phyloP scores from a whole-genome alignment of 352 stramenopile species.

The Globisporangium nunn region DNA sequence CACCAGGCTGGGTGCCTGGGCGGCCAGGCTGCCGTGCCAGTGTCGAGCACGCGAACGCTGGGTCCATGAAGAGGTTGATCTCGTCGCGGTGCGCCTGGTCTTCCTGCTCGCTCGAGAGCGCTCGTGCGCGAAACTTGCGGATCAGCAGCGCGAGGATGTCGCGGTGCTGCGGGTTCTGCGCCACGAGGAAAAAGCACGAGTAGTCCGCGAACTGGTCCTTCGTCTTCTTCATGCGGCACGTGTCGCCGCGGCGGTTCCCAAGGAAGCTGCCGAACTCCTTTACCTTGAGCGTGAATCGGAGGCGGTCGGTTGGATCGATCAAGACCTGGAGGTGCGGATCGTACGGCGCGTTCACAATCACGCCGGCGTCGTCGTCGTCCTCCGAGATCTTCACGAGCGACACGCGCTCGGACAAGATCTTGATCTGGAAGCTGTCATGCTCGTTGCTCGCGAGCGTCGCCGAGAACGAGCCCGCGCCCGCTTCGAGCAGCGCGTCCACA shows the following conservation, averaged over 20 bases:
- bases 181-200: slow-evolving; percentile 72
- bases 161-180: slow-evolving; percentile 71
- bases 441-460: slow-evolving; percentile 76
- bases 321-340: slow-evolving; percentile 61
- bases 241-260: slow-evolving; percentile 46
- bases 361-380: slow-evolving; percentile 50
- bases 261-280: slow-evolving; percentile 71
- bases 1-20: slow-evolving; percentile 3
- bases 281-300: slow-evolving; percentile 73
- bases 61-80: slow-evolving; percentile 64
- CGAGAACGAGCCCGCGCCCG: slow-evolving; percentile 62
- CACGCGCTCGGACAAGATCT: slow-evolving; percentile 48
- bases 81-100: slow-evolving; percentile 52
- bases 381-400: slow-evolving; percentile 70
- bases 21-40: background rate
- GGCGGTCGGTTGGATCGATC: slow-evolving; percentile 51
- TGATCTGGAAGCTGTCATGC: slow-evolving; percentile 76
- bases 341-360: slow-evolving; percentile 47
- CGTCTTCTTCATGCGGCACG: slow-evolving; percentile 51
- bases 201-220: slow-evolving; percentile 27
- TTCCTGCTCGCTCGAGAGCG: slow-evolving; percentile 41
- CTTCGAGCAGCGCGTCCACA: slow-evolving; percentile 66
- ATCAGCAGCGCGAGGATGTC: slow-evolving; percentile 72
- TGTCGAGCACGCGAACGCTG: slow-evolving; percentile 29
- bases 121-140: slow-evolving; percentile 57